Conservation (phyloP, 495 filamentous ascomycete genomes). For the Neurospora hispaniola region DNA sequence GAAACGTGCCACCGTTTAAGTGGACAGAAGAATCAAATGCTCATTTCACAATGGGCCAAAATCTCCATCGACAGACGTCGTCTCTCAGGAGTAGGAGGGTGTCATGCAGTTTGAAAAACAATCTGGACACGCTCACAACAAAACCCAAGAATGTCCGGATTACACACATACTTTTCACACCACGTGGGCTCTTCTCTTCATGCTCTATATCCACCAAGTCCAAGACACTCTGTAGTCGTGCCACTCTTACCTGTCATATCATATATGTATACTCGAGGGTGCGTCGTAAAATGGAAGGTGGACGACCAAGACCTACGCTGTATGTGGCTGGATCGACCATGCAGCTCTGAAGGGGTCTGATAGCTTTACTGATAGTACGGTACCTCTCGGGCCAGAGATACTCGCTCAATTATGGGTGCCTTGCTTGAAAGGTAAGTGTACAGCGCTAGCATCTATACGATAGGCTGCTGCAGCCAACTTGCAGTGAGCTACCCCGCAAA, state of each 20-base stretch:
- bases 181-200: not conserved
- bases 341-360: no score
- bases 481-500: not conserved
- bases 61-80: not conserved
- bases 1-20: not conserved
- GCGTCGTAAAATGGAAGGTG: not conserved
- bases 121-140: no score
- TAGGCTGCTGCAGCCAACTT: not conserved
- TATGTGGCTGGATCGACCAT: not conserved
- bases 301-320: no score
- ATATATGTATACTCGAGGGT: not conserved
- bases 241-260: not conserved
- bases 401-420: no score
- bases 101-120: no score
- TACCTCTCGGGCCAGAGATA: no score
- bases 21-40: not conserved
- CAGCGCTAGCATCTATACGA: not conserved
- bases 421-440: no score
- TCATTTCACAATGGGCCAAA: not conserved
- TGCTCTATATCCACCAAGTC: no score
- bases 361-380: no score
- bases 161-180: no score
- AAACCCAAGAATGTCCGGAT: no score
- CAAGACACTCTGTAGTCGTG: not conserved
- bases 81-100: not conserved